Conservation (phyloP, 352 stramenopile species). For the Phytophthora colocasiae region DNA sequence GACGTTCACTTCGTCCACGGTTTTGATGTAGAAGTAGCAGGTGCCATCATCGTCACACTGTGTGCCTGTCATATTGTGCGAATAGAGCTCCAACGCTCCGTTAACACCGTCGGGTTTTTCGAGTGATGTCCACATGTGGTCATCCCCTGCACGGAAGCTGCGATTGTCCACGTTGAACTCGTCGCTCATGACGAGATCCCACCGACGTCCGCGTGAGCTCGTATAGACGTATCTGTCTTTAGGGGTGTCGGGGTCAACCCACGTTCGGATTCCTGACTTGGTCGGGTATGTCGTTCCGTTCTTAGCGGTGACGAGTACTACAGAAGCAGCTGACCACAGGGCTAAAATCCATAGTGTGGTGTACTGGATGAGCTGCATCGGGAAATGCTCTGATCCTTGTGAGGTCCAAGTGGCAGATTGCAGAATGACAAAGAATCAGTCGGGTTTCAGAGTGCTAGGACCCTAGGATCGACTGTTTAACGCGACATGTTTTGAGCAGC, state of each 20-base stretch:
- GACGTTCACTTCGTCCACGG: constrained; percentile 41
- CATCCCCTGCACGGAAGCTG: constrained; percentile 84
- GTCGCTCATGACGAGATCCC: constrained; percentile 76
- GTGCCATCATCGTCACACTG: constrained; percentile 51
- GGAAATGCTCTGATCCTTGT: constrained; percentile 3
- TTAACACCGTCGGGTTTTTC: constrained; percentile 75
- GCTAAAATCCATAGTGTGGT: constrained; percentile 11
- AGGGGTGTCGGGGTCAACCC: constrained; percentile 64
- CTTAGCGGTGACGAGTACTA: constrained; percentile 8
- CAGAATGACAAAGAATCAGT: constrained; percentile 11
- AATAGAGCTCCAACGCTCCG: constrained; percentile 92
- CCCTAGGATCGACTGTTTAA: constrained; percentile 11
- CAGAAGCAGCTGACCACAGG: constrained; percentile 14
- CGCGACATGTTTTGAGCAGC: constrained; percentile 25
- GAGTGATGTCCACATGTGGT: constrained; percentile 92
- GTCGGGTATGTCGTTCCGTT: constrained; percentile 44
- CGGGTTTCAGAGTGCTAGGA: too few species aligned
- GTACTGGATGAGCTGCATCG: constrained; percentile 18
- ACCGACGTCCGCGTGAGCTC: constrained; percentile 55
- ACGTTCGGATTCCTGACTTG: constrained; percentile 54
- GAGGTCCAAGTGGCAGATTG: constrained; percentile 24
- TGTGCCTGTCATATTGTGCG: constrained; percentile 72
- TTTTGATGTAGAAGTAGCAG: constrained; percentile 59
- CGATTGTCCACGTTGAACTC: constrained; percentile 67
- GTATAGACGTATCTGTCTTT: constrained; percentile 40